Base-by-base conservation (phyloP, 2,329 filamentous ascomycete species). In the Lanzia echinophila region DNA sequence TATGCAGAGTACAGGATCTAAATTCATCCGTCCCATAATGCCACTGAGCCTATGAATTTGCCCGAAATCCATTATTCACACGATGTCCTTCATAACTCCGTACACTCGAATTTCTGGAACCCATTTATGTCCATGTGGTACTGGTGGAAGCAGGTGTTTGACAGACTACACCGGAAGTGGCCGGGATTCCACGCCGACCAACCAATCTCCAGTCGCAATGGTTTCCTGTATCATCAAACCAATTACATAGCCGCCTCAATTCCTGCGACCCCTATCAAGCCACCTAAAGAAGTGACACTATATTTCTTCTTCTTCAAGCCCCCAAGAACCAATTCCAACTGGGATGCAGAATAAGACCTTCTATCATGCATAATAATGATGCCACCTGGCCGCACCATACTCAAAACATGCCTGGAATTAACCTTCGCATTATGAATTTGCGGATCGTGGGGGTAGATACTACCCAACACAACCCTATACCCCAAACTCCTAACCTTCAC, bases 381-480 rank as follows among this genome's bases (percentile, higher is more conserved):
- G 28, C 81, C 84, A 0, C 90, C 90, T 0, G 87, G 84, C 45
- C 80, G 75, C 34, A 86, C 75, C 86, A 90, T 90, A 71, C 87
- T 90, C 62, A 95, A 69, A 3, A 95, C 81, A 72, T 95, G 90
- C 60, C 74, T 76, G 7, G 88, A 85, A 70, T 96, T 96, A 50
- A 90, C 61, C 59, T 74, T 72, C 61, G 81, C 78, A 64, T 79
- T 84, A 10, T 75, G 75, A 55, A 96, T 85, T 75, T 95, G 90
- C n/a, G 90, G 84, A 71, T 96, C 90, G 72, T 95, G 90, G 5
- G 90, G 90, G 70, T 95, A 96, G 39, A 96, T 84, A 68, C 83
- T 84, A 2, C 90, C 90, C 38, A 96, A 72, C n/a, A 90, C 85
- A 49, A 94, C 75, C 47, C 77, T 75, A 69, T 89, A 91, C 3